phyloP scores from a whole-genome alignment of 129 eudicot species.

The Deinandra increscens region DNA sequence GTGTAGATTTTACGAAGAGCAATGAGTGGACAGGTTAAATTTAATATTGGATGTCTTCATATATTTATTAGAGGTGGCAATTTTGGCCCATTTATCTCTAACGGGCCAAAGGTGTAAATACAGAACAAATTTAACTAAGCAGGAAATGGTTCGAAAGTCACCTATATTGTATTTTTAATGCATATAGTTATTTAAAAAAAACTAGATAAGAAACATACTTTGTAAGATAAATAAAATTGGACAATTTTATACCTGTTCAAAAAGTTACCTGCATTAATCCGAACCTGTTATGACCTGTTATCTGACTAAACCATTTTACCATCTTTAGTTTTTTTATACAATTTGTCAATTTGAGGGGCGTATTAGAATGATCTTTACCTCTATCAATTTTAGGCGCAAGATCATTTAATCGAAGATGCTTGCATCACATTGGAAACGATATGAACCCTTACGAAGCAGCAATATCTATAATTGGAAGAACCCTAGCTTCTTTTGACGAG shows the following conservation, averaged over 20 bases:
- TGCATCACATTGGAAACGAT: constrained; percentile 78
- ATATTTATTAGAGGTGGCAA: neutral
- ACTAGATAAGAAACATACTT: constrained; percentile 5
- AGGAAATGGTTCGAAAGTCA: neutral
- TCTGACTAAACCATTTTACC: neutral
- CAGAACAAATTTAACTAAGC: neutral
- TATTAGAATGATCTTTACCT: constrained; percentile 2
- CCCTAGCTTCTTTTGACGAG: constrained; percentile 80
- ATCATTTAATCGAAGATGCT: constrained; percentile 73
- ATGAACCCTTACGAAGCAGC: constrained; percentile 92
- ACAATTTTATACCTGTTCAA: neutral
- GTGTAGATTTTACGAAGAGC: constrained; percentile 95
- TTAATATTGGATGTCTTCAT: neutral
- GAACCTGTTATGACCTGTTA: neutral
- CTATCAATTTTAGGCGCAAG: constrained; percentile 58
- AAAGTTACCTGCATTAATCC: neutral
- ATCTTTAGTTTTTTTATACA: neutral
- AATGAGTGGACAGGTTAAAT: constrained; percentile 91
- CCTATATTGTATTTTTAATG: neutral
- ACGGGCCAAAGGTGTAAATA: neutral
- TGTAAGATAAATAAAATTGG: neutral
- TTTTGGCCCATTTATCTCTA: neutral
- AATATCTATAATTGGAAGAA: constrained; percentile 90
- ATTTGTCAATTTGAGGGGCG: constrained; percentile 5
- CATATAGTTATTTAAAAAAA: neutral